Percentiles rank a stretch among this genome's conserved stretches.
Evolutionary conservation across 148 eudicot species (phyloP).

Genomic region (Rhododendron mucronatum): DNA sequence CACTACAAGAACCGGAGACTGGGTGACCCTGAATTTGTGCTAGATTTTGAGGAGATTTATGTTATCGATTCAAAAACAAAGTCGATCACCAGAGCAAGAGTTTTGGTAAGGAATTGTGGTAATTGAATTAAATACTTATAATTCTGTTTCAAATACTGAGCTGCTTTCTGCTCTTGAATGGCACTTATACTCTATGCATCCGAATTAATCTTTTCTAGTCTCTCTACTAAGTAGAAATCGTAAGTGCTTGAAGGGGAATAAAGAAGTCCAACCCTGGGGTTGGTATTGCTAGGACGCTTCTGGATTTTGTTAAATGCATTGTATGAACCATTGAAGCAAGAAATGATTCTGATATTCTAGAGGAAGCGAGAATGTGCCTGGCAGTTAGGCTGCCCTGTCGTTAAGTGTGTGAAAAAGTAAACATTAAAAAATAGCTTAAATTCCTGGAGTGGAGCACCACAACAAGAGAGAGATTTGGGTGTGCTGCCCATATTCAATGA

Average conservation of each 20-base stretch:
- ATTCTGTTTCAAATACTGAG: not conserved
- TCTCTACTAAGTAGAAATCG: not conserved
- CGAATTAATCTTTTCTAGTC: not conserved
- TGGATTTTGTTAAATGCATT: not conserved
- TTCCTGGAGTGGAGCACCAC: not conserved
- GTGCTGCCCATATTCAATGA: not conserved
- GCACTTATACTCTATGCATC: not conserved
- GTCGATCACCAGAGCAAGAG: slow-evolving; percentile 88
- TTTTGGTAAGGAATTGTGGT: slow-evolving; percentile 56
- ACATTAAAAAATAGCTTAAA: not conserved
- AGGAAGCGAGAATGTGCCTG: not conserved
- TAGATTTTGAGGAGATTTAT: slow-evolving; percentile 97
- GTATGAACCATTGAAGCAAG: not conserved
- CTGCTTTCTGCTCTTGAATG: not conserved
- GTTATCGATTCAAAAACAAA: slow-evolving; percentile 89
- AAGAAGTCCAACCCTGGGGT: not conserved
- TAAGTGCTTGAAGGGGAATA: not conserved
- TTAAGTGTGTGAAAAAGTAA: not conserved
- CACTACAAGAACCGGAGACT: slow-evolving; percentile 83
- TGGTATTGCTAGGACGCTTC: not conserved
- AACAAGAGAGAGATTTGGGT: not conserved
- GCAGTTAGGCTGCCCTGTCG: not conserved
- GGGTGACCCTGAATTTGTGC: slow-evolving; percentile 72
- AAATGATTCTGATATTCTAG: too few relatives aligned
- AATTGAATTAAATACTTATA: not conserved